Conservation (phyloP, 176 grass and related monocot genomes). For the Oryza meridionalis region DNA sequence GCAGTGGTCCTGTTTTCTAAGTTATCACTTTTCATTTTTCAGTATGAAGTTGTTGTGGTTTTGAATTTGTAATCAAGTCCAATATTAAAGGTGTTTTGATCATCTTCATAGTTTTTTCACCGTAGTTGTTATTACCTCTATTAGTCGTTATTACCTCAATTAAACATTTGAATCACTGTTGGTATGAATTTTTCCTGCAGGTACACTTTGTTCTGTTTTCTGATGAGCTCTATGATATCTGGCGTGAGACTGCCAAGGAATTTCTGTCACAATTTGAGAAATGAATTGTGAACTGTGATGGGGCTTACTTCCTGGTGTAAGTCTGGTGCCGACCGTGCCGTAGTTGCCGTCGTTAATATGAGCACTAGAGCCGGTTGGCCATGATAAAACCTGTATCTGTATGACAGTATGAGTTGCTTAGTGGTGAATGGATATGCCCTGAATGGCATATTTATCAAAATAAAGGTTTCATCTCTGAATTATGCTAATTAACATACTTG, state of each 20-base stretch:
- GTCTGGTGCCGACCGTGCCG: not conserved
- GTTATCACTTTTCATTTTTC: not conserved
- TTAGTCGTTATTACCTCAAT: not conserved
- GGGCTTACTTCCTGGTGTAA: not conserved
- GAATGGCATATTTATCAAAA: not conserved
- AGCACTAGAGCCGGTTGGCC: not conserved
- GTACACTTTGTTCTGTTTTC: constrained; percentile 93
- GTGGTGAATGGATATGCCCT: constrained; percentile 1
- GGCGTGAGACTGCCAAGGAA: constrained; percentile 71
- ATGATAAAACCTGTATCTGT: not conserved
- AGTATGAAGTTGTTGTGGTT: not conserved
- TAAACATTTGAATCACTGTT: constrained; percentile 20
- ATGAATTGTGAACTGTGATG: constrained; percentile 21
- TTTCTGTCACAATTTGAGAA: constrained; percentile 43
- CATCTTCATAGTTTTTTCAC: not conserved
- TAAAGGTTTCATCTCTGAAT: not conserved
- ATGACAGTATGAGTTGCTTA: not conserved
- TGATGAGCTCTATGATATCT: constrained; percentile 63
- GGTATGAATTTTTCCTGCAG: constrained; percentile 47
- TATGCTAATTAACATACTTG: not conserved
- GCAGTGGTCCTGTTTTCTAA: not conserved
- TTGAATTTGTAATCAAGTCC: constrained; percentile 2
- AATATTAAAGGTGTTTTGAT: not conserved
- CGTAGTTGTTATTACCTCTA: not conserved
- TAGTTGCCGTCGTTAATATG: constrained; percentile 1